Percentiles rank a stretch among this genome's conserved stretches.
These are phyloP conservation scores for Rhynchospora breviuscula DNA, from an alignment of 176 grass and related monocot species.

Conservation along the genomic window DNA sequence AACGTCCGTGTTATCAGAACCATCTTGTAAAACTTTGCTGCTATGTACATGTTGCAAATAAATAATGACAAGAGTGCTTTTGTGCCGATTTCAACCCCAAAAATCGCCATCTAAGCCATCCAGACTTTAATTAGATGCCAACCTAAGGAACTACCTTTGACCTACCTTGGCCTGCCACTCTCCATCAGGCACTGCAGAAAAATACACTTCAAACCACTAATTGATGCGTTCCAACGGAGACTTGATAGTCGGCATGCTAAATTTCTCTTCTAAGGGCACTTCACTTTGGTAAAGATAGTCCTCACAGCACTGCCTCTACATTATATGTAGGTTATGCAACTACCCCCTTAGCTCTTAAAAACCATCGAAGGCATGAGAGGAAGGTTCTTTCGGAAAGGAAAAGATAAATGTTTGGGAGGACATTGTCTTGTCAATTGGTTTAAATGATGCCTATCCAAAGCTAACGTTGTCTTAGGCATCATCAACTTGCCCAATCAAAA, in stretches of 20 bases:
- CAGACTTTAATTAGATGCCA: not conserved
- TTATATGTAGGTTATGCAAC: not conserved
- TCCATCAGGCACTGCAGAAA: not conserved
- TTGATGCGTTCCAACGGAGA: not conserved
- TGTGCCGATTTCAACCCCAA: not conserved
- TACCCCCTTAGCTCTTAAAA: not conserved
- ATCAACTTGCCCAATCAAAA: not conserved
- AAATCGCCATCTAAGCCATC: not conserved
- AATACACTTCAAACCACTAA: not conserved
- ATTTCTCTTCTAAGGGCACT: not conserved
- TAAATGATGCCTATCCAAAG: not conserved
- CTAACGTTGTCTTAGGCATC: not conserved
- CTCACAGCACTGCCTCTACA: not conserved
- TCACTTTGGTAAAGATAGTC: not conserved
- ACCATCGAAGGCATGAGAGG: not conserved
- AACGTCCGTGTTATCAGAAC: too few species aligned
- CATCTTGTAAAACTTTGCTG: not conserved
- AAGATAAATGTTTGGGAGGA: not conserved
- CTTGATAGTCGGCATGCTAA: not conserved
- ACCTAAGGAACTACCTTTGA: not conserved
- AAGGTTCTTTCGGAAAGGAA: not conserved
- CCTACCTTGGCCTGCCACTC: not conserved
- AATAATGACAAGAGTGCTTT: not conserved
- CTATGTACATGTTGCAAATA: not conserved
- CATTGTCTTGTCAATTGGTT: not conserved